These are phyloP conservation scores for Flaveria sonorensis DNA, from an alignment of 129 eudicot species.

Conservation along the genomic window DNA sequence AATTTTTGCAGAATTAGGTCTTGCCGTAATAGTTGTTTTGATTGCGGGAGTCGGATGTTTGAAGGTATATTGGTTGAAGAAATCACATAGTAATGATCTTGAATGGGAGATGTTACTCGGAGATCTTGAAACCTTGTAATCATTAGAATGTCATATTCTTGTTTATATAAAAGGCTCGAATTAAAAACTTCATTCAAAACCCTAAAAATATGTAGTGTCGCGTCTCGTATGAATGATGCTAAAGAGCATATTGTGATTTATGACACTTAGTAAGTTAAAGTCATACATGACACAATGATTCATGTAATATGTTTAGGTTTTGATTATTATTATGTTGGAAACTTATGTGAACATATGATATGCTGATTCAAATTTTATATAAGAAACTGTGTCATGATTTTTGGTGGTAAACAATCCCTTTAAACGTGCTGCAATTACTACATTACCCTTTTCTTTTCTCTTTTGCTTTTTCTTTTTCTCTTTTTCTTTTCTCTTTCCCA, in stretches of 20 bases:
- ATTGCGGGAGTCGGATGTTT: slow-evolving; percentile 28
- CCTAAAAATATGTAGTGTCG: background rate
- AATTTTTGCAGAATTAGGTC: slow-evolving; percentile 34
- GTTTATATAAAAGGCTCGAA: background rate
- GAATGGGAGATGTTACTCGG: slow-evolving; percentile 36
- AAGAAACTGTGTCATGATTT: background rate
- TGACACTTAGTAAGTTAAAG: too few species aligned
- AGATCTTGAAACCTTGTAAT: slow-evolving; percentile 41
- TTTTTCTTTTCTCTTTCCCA: slow-evolving; percentile 5
- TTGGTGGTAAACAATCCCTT: background rate
- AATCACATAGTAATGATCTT: slow-evolving; percentile 26
- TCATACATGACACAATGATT: background rate
- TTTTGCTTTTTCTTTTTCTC: background rate
- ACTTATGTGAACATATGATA: background rate
- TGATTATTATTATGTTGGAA: background rate
- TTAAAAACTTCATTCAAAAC: too few species aligned
- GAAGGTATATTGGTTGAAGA: slow-evolving; percentile 32
- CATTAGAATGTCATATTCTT: background rate
- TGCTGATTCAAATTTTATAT: background rate
- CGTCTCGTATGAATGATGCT: background rate
- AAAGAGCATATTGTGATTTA: too few species aligned
- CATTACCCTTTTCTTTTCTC: background rate
- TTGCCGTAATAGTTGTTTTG: slow-evolving; percentile 29
- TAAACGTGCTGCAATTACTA: background rate
- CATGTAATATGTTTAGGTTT: background rate